Base-by-base conservation (phyloP, 2,329 filamentous ascomycete species). In the Neocucurbitaria cava region DNA sequence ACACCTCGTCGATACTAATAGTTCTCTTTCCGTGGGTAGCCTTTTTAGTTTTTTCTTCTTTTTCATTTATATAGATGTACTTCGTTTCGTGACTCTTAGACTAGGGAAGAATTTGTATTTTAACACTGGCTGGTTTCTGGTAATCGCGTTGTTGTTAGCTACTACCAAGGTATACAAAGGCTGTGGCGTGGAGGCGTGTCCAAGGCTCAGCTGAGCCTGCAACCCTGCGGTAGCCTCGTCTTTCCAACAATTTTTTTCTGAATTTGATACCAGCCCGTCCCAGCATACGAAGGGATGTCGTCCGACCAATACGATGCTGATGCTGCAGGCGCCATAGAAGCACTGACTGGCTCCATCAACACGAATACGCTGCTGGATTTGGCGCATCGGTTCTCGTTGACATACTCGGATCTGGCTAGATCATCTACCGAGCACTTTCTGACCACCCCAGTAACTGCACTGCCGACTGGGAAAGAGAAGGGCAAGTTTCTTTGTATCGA, bases 381-480 rank as follows among this genome's bases (percentile, higher is more conserved):
- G 45, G 71, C 74, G 36, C 56, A 52, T 40, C 67, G 68, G 43
- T 76, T 75, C 57, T 72, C 74, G 51, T 67, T 70, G 36, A 76
- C 71, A 17, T 77, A 74, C 57, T 58, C 47, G 30, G 38, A 64
- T 31, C 68, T 77, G 7, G 75, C 75, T 18, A 68, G 64, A 33
- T 60, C 54, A 7, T 78, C 76, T 17, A 68, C 65, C 18, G 69
- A 76, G 26, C 76, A 78, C 58, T 78, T 78, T 48, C 59, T 78
- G 18, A 67, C 73, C 40, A 78, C 75, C 2, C 76, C 76, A 7
- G 72, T 78, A 13, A 77, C 74, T 33, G 71, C 70, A 3, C 59
- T 78, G 15, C 76, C 76, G 5, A 74, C 81, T 83, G 59, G 87
- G 81, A 53, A 87, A 87, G 75, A 88, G 86, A 76, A 87, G 86